Evolutionary conservation across 441 rosid genomes (phyloP), one percentile per base, ranked within the genome.

Genomic region (Hura crepitans): DNA sequence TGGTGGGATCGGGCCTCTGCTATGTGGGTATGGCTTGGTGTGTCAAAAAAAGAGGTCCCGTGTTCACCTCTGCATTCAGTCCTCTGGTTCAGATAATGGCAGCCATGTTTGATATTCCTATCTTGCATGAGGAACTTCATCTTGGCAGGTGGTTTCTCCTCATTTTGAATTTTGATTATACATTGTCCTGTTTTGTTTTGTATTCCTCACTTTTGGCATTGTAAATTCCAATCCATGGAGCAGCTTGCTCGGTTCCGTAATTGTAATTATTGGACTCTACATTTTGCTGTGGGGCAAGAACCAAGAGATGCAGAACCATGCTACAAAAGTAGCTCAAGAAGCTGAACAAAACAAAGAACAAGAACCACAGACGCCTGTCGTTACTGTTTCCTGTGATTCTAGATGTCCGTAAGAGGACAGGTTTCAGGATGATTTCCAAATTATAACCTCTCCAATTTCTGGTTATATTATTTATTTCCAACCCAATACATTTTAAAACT

Each of bases 221-320:
- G 22, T 55, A 1, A 23, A 27, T 18, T 64, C 33, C 3, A 61
- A 62, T 37, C n/a, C n/a, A n/a, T n/a, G n/a, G 65, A 55, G 42
- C 90, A 88, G 93, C 62, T 64, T 88, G 68, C 14, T 83, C 72
- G 93, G 93, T 56, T 88, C 93, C n/a, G 60, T 79, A 17, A 56
- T 75, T 9, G 87, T 88, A 50, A 82, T 86, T 22, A 51, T 79
- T 39, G 93, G 93, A 39, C 63, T 88, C 39, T 88, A 88, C 83
- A 75, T 81, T 68, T 83, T 88, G 71, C 83, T 88, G 61, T 88
- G 90, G 93, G 93, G 90, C n/a, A 88, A 88, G 80, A 80, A 78
- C 61, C 72, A 66, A 64, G 92, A 87, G 68, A 56, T 77, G 80
- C 75, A 74, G 76, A 83, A 77, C 30, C 70, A 51, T 65, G 74